Evolutionary conservation across 2,329 filamentous ascomycete species (phyloP).

Genomic region (Curvularia sp.): DNA sequence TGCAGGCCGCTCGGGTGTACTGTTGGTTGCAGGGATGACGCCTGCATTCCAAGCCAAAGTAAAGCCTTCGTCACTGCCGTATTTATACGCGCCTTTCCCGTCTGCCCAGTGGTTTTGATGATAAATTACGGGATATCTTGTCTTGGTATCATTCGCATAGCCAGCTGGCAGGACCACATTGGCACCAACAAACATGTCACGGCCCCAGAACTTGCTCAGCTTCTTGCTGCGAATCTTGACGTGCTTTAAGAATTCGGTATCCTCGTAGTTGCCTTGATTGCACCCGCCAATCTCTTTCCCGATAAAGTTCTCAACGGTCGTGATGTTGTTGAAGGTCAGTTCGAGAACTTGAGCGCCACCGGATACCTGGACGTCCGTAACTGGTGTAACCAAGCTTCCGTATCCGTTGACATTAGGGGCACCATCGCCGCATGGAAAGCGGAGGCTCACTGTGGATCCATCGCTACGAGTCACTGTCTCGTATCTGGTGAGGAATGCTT

Average conservation of each 20-base stretch:
- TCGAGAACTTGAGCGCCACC: slow-evolving; percentile 41
- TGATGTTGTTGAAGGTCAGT: slow-evolving; percentile 43
- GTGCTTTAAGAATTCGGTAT: slow-evolving; percentile 44
- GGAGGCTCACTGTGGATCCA: slow-evolving; percentile 46
- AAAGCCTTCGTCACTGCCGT: slow-evolving; percentile 27
- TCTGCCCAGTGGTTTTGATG: slow-evolving; percentile 46
- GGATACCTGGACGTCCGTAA: slow-evolving; percentile 34
- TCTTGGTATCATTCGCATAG: slow-evolving; percentile 41
- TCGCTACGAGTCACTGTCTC: slow-evolving; percentile 47
- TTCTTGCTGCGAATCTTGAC: slow-evolving; percentile 50
- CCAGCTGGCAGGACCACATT: slow-evolving; percentile 47
- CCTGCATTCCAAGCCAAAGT: slow-evolving; percentile 43
- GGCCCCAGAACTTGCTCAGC: slow-evolving; percentile 48
- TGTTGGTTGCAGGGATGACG: slow-evolving; percentile 38
- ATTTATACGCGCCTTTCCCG: slow-evolving; percentile 31
- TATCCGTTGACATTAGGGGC: slow-evolving; percentile 37
- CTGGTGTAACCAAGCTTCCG: slow-evolving; percentile 40
- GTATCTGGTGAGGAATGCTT: slow-evolving; percentile 48
- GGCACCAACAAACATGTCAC: slow-evolving; percentile 49
- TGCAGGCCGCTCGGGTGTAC: slow-evolving; percentile 31
- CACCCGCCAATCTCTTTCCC: slow-evolving; percentile 50
- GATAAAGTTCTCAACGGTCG: slow-evolving; percentile 29
- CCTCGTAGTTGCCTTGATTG: slow-evolving; percentile 50
- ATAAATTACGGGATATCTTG: slow-evolving; percentile 48
- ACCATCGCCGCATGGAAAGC: slow-evolving; percentile 50